Percentiles rank a stretch among this genome's conserved stretches.
Evolutionary conservation across 176 grass and related monocot genomes (phyloP).

Genomic region (Avena insularis): DNA sequence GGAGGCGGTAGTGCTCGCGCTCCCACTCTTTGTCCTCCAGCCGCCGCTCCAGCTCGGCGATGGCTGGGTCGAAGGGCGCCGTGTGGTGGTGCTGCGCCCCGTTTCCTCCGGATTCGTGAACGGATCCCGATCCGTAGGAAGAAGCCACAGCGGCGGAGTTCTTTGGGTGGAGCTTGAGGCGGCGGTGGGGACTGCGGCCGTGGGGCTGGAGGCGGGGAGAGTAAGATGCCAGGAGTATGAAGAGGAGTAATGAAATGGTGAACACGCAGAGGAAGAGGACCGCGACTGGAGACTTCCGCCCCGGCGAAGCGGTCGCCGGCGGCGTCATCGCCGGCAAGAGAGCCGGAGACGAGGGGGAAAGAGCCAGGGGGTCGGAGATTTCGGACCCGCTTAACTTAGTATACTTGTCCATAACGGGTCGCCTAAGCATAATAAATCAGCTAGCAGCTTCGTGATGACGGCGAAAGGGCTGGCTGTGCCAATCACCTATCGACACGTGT

Average conservation of each 20-base stretch:
- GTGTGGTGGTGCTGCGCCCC: slow-evolving; percentile 37
- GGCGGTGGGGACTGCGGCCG: slow-evolving; percentile 63
- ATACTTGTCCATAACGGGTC: neutral
- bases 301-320: slow-evolving; percentile 10
- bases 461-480: neutral
- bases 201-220: slow-evolving; percentile 35
- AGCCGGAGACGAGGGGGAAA: neutral
- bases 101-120: neutral
- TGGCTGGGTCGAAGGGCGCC: slow-evolving; percentile 71
- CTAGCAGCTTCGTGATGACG: slow-evolving; percentile 12
- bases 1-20: slow-evolving; percentile 66
- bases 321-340: slow-evolving; percentile 45
- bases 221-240: slow-evolving; percentile 60
- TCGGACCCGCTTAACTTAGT: slow-evolving; percentile 44
- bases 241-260: slow-evolving; percentile 49
- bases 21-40: slow-evolving; percentile 89
- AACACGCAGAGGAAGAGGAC: slow-evolving; percentile 55
- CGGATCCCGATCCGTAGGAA: neutral
- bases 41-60: slow-evolving; percentile 71
- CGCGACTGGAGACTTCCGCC: slow-evolving; percentile 34
- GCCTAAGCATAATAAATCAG: no score
- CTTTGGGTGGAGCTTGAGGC: slow-evolving; percentile 60
- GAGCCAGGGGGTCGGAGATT: slow-evolving; percentile 16
- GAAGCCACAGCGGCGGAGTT: slow-evolving; percentile 23
- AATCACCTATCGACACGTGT: slow-evolving; percentile 13